Evolutionary conservation across 1,139 yeast genomes (phyloP), one percentile per base, ranked within the genome.

Genomic region (Geotrichum cucujoidarum): DNA sequence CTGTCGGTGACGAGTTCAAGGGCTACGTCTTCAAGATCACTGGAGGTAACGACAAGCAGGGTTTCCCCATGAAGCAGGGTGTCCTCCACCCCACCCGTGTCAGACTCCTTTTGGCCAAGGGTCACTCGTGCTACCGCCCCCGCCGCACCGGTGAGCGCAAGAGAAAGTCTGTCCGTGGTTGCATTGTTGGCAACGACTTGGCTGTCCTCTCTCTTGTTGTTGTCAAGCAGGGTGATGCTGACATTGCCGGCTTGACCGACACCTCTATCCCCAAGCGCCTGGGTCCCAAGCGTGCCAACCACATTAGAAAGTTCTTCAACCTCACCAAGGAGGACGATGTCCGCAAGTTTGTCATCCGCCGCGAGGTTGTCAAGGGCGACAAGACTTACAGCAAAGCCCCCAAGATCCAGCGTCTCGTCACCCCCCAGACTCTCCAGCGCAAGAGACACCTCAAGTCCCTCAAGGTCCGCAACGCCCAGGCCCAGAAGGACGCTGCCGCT

Each of bases 31-130:
- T 92, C 87, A 92, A 83, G 81, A 90, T 92, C 76, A 78, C 97
- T 66, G 98, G 98, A 73, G 98, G 98, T 84, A 94, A 94, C 86
- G 98, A 92, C 81, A 92, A 92, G 80, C 98, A 92, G 81, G 98
- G 98, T 81, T 94, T 92, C 96, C 97, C 98, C 78, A 92, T 94
- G 98, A 92, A 90, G 78, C 98, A 92, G 80, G 97, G 97, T 83
- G 98, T 92, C 63, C 80, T 92, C 83, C 95, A 88, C 81, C 97
- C 98, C 77, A 88, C 95, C 83, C 95, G 98, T 85, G 97, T 94
- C 69, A 89, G 87, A 75, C 83, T 92, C 69, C 82, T 94, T 73
- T 81, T 92, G 73, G 74, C 95, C 66, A 83, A 87, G 78, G 96
- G 95, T 70, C 86, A 80, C 81, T 87, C 97, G 69, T 90, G 97